Conservation (phyloP, 2,329 filamentous ascomycete species). For the Neonectria punicea region DNA sequence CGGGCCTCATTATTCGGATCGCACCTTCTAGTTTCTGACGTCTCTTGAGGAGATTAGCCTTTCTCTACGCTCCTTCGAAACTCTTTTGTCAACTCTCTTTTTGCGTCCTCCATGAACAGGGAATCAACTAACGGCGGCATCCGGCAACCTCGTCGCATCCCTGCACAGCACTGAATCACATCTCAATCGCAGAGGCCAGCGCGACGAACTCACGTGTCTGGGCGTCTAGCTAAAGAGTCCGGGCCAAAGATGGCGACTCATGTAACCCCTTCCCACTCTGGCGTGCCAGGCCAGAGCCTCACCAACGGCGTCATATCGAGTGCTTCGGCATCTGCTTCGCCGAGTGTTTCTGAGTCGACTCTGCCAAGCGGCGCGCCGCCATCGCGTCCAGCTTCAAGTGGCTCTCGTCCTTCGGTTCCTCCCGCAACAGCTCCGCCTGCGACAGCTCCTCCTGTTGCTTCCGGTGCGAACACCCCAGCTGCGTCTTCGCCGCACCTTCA, state of each 20-base stretch:
- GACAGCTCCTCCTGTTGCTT: neutral
- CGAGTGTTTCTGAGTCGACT: constrained; percentile 13
- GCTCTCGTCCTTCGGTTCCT: constrained; percentile 15
- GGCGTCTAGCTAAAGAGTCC: constrained; percentile 8
- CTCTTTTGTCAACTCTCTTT: neutral
- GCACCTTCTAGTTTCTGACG: neutral
- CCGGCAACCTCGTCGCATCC: constrained; percentile 22
- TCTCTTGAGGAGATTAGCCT: neutral
- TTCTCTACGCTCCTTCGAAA: neutral
- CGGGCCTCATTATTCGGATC: neutral
- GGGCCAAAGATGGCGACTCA: constrained; percentile 24
- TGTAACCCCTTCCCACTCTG: constrained; percentile 8
- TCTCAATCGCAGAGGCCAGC: constrained; percentile 7
- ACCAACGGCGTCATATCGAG: constrained; percentile 14
- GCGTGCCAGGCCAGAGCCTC: constrained; percentile 15
- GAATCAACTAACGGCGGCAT: neutral
- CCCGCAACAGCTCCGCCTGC: neutral
- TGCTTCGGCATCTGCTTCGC: constrained; percentile 16
- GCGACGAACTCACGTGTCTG: constrained; percentile 12
- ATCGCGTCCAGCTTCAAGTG: constrained; percentile 24
- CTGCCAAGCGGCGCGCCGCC: constrained; percentile 21
- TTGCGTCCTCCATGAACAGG: constrained; percentile 4
- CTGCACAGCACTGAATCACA: constrained; percentile 3
- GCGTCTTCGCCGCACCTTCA: constrained; percentile 16
- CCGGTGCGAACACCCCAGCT: neutral